Base-by-base conservation (phyloP, 108 stramenopile species). In the Skeletonema grethae region DNA sequence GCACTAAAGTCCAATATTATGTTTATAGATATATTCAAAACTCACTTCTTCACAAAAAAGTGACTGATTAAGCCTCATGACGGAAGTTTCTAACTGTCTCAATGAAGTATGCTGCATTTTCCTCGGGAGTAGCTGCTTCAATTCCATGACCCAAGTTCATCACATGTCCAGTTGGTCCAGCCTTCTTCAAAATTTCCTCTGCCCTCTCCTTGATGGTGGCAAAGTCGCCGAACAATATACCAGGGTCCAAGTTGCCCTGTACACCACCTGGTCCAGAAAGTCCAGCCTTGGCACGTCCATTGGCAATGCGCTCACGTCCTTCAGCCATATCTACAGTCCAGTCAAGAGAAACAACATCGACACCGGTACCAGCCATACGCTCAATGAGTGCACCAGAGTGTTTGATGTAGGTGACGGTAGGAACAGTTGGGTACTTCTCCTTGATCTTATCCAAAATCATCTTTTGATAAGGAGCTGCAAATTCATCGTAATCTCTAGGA, bases 131-230 rank as follows among this genome's bases (percentile, higher is more conserved):
- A 45, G 80, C 84, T 29, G 97, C 97, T 57, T 99, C 97, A 69
- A 99, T 99, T 25, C 98, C 98, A 82, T 99, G 98, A 48, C 98
- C 98, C 60, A 99, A 80, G 84, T 99, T 99, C 98, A 99, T 99
- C 4, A 97, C 94, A 71, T 99, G 98, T 7, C 97, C 97, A 36
- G 82, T 89, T 16, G 76, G 74, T 13, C 93, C 97, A 18, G 94
- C 97, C 77, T 92, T 92, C 65, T 79, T 88, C 65, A 99, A 65
- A 43, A 99, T 98, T 69, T 97, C 97, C 62, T 96, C 89, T 15
- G 98, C 86, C 13, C 95, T 86, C 82, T 97, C 96, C 80, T 93
- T 82, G 81, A 95, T 98, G n/a, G 85, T 85, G 22, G 94, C 97
- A 43, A 95, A 88, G 72, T 88, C 90, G 24, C 86, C 96, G 53